These are phyloP conservation scores for Diddensiella caesifluorescens DNA, from an alignment of 805 yeast species.

Conservation along the genomic window DNA sequence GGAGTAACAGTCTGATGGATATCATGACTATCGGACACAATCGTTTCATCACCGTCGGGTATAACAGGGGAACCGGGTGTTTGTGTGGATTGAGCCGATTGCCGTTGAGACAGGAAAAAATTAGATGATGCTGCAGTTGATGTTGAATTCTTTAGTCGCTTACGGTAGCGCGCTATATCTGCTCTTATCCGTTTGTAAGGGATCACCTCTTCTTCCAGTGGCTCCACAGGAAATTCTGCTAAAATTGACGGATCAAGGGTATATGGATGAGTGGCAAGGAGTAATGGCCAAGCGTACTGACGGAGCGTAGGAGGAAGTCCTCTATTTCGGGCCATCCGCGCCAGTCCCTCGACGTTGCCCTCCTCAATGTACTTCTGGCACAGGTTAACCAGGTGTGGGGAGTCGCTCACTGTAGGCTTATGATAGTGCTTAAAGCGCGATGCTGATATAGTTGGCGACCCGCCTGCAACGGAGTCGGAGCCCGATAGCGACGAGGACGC, in stretches of 20 bases:
- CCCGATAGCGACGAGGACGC: slow-evolving; percentile 26
- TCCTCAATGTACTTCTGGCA: slow-evolving; percentile 51
- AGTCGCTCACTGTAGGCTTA: slow-evolving; percentile 42
- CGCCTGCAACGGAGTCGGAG: slow-evolving; percentile 4
- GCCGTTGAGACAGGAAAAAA: slow-evolving; percentile 8
- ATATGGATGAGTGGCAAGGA: slow-evolving; percentile 78
- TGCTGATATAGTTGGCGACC: slow-evolving; percentile 7
- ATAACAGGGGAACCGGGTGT: slow-evolving; percentile 8
- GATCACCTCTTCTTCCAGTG: slow-evolving; percentile 17
- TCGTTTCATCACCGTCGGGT: slow-evolving; percentile 1
- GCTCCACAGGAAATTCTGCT: slow-evolving; percentile 41
- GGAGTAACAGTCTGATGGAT: slow-evolving; percentile 1
- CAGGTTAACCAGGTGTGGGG: slow-evolving; percentile 47
- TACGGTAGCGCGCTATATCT: slow-evolving; percentile 29
- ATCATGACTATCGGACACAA: background rate
- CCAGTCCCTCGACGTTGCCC: slow-evolving; percentile 68
- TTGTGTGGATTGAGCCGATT: slow-evolving; percentile 6
- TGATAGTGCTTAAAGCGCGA: slow-evolving; percentile 32
- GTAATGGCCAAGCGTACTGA: slow-evolving; percentile 76
- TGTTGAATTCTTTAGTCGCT: slow-evolving; percentile 13
- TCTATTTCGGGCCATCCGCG: slow-evolving; percentile 70
- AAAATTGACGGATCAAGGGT: slow-evolving; percentile 69
- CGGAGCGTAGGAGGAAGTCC: slow-evolving; percentile 84
- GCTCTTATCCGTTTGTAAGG: slow-evolving; percentile 30
- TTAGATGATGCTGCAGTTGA: slow-evolving; percentile 8